Percentiles rank a stretch among this genome's conserved stretches.
phyloP scores from a whole-genome alignment of 257 asterid genomes.

The Petunia axillaris region DNA sequence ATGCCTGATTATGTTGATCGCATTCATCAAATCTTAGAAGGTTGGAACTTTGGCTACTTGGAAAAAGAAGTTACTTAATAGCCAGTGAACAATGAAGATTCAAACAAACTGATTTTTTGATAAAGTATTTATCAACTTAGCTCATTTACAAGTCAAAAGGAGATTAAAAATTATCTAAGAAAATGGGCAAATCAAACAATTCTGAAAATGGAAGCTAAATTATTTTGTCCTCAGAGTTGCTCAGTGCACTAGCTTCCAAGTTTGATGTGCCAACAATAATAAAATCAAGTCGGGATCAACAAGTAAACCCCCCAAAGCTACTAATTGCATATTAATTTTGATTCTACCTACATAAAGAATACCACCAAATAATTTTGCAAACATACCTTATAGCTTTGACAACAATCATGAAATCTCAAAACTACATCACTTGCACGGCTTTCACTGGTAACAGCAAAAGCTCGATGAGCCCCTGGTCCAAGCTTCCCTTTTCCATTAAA shows the following conservation, averaged over 20 bases:
- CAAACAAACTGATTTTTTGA: neutral
- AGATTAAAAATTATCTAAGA: neutral
- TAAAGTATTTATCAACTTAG: neutral
- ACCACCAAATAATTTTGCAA: neutral
- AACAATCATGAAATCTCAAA: constrained; percentile 95
- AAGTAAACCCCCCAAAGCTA: neutral
- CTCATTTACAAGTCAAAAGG: neutral
- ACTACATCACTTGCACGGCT: constrained; percentile 92
- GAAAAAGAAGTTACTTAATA: neutral
- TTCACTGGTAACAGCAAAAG: constrained; percentile 95
- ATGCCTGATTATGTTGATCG: neutral
- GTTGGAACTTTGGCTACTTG: neutral
- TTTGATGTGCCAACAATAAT: neutral
- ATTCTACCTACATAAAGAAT: neutral
- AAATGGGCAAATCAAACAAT: neutral
- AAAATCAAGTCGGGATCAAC: neutral
- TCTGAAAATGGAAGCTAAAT: neutral
- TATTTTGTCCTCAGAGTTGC: constrained; percentile 16
- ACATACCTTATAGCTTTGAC: constrained; percentile 90
- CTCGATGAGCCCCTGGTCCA: constrained; percentile 84
- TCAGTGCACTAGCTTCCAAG: constrained; percentile 9
- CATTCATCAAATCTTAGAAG: neutral
- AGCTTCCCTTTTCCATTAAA: constrained; percentile 84
- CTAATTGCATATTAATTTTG: neutral
- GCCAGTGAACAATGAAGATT: neutral